A percentile compares a stretch with the other conserved stretches of the same genome.
phyloP scores from a whole-genome alignment of 2,329 filamentous ascomycete genomes.

The Nemania sp. region DNA sequence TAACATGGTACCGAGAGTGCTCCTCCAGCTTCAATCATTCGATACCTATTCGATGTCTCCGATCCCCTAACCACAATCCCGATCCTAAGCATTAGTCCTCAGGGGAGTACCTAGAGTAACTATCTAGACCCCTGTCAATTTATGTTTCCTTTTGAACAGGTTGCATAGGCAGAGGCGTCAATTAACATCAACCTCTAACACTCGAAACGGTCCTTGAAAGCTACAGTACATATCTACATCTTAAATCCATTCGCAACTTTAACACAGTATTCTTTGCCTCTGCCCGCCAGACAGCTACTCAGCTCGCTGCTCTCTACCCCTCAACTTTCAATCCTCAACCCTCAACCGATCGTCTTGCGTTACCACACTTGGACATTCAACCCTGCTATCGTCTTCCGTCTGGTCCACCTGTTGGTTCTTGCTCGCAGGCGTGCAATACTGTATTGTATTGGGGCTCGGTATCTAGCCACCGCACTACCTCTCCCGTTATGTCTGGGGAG shows the following conservation, averaged over 20 bases:
- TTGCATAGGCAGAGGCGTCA: background rate
- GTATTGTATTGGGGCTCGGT: background rate
- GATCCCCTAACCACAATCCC: constrained; percentile 44
- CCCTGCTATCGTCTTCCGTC: constrained; percentile 7
- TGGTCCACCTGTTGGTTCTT: constrained; percentile 14
- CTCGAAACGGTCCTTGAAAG: constrained; percentile 13
- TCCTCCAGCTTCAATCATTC: constrained; percentile 33
- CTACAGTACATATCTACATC: constrained; percentile 4
- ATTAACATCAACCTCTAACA: constrained; percentile 8
- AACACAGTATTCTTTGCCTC: constrained; percentile 18
- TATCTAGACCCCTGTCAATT: constrained; percentile 14
- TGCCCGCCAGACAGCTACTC: constrained; percentile 23
- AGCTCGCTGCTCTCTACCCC: constrained; percentile 27
- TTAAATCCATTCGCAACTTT: constrained; percentile 20
- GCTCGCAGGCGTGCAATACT: constrained; percentile 24
- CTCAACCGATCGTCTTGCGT: constrained; percentile 18
- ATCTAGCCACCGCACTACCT: constrained; percentile 10
- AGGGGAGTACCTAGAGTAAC: constrained; percentile 36
- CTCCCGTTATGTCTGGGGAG: constrained; percentile 46
- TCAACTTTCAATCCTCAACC: too few species aligned
- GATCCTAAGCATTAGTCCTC: constrained; percentile 42
- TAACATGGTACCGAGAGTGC: constrained; percentile 8
- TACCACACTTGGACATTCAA: constrained; percentile 16
- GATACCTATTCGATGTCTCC: constrained; percentile 39
- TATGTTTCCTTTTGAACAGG: background rate